Conservation (phyloP, 1,284 basidiomycete species). For the Hymenochaete sp. region DNA sequence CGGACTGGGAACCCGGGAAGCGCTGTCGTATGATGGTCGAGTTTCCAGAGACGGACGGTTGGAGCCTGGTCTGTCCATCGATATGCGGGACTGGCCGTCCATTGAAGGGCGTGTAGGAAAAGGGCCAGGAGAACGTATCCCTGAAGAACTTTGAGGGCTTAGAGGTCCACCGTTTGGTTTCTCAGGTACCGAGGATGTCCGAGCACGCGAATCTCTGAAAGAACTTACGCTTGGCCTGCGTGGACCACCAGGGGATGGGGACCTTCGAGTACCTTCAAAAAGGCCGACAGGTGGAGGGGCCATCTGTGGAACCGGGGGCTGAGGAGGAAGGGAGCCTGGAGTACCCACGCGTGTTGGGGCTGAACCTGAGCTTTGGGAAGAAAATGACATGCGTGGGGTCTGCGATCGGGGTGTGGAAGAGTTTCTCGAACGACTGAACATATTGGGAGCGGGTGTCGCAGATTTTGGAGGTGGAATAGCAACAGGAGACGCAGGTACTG, state of each 20-base stretch:
- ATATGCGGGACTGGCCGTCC: slow-evolving; percentile 6
- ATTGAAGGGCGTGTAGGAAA: slow-evolving; percentile 10
- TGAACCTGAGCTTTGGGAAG: slow-evolving; percentile 1
- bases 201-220: slow-evolving; percentile 1
- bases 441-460: not conserved
- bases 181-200: slow-evolving; percentile 1
- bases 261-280: no score
- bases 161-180: not conserved
- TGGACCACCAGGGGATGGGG: no score
- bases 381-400: slow-evolving; percentile 5
- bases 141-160: not conserved
- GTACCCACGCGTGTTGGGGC: slow-evolving; percentile 3
- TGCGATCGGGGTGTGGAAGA: slow-evolving; percentile 8
- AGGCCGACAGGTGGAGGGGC: slow-evolving; percentile 1
- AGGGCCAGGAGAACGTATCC: slow-evolving; percentile 4
- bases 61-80: slow-evolving; percentile 4
- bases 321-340: slow-evolving; percentile 1
- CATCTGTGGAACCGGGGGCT: not conserved
- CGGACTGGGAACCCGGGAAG: slow-evolving; percentile 8
- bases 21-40: slow-evolving; percentile 9
- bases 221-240: slow-evolving; percentile 13
- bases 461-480: slow-evolving; percentile 5
- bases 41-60: slow-evolving; percentile 7
- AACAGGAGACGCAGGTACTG: not conserved
- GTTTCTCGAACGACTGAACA: not conserved